A percentile compares a stretch with the other conserved stretches of the same genome.
These are phyloP conservation scores for Irineochytrium annulatum DNA, from an alignment of 192 early-diverging fungal species.

Conservation along the genomic window DNA sequence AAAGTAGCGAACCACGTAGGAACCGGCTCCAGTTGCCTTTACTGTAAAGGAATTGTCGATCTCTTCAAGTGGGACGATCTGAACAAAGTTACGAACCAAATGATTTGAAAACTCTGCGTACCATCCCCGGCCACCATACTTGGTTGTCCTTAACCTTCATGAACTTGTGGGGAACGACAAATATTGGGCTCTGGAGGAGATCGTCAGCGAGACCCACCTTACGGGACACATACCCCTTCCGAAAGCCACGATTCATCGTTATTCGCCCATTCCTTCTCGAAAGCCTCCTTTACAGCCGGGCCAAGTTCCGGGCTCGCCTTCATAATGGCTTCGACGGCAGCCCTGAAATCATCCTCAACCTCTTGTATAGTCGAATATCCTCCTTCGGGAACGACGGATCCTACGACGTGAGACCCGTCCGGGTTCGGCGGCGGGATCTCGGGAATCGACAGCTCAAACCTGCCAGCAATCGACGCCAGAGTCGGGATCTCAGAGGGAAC, in stretches of 20 bases:
- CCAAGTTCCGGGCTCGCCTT: not conserved
- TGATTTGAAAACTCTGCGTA: not conserved
- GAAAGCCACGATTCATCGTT: not conserved
- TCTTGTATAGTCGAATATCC: not conserved
- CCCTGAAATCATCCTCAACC: not conserved
- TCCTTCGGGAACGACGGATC: not conserved
- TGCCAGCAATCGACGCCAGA: not conserved
- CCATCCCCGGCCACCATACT: constrained; percentile 6
- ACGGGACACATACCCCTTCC: not conserved
- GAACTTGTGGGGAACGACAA: constrained; percentile 5
- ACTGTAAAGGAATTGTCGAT: not conserved
- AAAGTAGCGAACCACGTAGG: constrained; percentile 6
- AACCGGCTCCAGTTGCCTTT: not conserved
- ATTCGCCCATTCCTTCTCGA: not conserved
- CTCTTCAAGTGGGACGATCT: constrained; percentile 3
- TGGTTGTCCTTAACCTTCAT: constrained; percentile 2
- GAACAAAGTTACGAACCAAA: not conserved
- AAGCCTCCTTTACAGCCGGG: not conserved
- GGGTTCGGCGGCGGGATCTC: not conserved
- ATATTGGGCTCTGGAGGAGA: not conserved
- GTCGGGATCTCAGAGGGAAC: too few species aligned
- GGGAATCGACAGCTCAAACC: not conserved
- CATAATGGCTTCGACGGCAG: not conserved
- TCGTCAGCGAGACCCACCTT: not conserved
- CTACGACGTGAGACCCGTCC: not conserved